Evolutionary conservation across 805 yeast genomes (phyloP).

Genomic region (Pichia sporocuriosa): DNA sequence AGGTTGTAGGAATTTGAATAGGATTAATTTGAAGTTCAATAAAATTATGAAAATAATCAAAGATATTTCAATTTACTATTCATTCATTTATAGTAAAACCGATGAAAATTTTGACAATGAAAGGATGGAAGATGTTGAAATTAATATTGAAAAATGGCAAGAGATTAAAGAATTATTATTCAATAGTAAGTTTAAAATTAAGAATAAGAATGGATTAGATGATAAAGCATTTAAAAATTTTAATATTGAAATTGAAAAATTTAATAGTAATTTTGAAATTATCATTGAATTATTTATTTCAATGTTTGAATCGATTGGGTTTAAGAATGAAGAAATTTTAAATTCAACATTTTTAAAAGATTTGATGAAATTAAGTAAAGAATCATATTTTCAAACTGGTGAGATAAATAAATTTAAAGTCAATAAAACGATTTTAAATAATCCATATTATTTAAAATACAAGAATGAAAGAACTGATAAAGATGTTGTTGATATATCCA

Average conservation of each 20-base stretch:
- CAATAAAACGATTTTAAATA: not conserved
- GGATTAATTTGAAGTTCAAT: slow-evolving; percentile 43
- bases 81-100: slow-evolving; percentile 31
- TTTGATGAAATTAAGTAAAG: slow-evolving; percentile 19
- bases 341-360: slow-evolving; percentile 18
- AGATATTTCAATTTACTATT: slow-evolving; percentile 38
- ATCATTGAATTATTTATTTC: slow-evolving; percentile 17
- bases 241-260: slow-evolving; percentile 9
- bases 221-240: slow-evolving; percentile 17
- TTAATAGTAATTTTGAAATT: slow-evolving; percentile 24
- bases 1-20: slow-evolving; percentile 50
- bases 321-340: slow-evolving; percentile 19
- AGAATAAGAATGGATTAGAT: slow-evolving; percentile 17
- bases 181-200: slow-evolving; percentile 15
- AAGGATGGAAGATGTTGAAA: slow-evolving; percentile 30
- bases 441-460: not conserved
- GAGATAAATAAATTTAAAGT: slow-evolving; percentile 1
- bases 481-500: slow-evolving; percentile 13
- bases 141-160: slow-evolving; percentile 37
- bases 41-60: slow-evolving; percentile 35
- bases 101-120: slow-evolving; percentile 26
- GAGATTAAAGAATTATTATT: slow-evolving; percentile 32
- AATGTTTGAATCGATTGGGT: slow-evolving; percentile 18
- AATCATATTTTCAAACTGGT: slow-evolving; percentile 17
- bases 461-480: not conserved